phyloP scores from a whole-genome alignment of 2,329 filamentous ascomycete species.

The Scleromitrula shiraiana region DNA sequence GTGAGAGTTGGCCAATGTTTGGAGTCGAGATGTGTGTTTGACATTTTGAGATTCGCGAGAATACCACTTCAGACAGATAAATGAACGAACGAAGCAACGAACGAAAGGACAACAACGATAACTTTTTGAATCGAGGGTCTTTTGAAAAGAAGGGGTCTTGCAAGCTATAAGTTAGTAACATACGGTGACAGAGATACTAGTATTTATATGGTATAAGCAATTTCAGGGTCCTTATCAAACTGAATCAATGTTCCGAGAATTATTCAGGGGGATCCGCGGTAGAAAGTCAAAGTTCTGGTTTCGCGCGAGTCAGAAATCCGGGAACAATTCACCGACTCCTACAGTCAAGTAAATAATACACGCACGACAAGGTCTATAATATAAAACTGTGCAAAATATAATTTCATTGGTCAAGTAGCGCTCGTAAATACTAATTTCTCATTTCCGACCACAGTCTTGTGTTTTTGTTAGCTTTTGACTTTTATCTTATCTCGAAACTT shows the following conservation, averaged over 20 bases:
- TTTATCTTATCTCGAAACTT: not conserved
- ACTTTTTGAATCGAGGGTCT: too few relatives aligned
- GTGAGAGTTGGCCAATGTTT: not conserved
- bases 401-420: not conserved
- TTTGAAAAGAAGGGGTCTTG: not conserved
- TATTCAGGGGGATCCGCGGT: too few relatives aligned
- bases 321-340: too few relatives aligned
- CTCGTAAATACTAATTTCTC: constrained; percentile 20
- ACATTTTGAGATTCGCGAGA: not conserved
- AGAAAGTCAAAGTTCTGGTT: too few relatives aligned
- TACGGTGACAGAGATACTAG: not conserved
- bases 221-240: too few relatives aligned
- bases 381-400: not conserved
- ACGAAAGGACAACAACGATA: too few relatives aligned
- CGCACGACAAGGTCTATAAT: too few relatives aligned
- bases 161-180: not conserved
- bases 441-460: constrained; percentile 21
- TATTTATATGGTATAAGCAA: not conserved
- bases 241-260: too few relatives aligned
- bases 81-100: too few relatives aligned
- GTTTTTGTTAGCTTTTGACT: constrained; percentile 5
- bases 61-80: too few relatives aligned
- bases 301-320: too few relatives aligned
- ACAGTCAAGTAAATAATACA: too few relatives aligned
- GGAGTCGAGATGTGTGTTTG: not conserved